These are phyloP conservation scores for Lachnellula suecica DNA, from an alignment of 2,329 filamentous ascomycete genomes.

Conservation along the genomic window DNA sequence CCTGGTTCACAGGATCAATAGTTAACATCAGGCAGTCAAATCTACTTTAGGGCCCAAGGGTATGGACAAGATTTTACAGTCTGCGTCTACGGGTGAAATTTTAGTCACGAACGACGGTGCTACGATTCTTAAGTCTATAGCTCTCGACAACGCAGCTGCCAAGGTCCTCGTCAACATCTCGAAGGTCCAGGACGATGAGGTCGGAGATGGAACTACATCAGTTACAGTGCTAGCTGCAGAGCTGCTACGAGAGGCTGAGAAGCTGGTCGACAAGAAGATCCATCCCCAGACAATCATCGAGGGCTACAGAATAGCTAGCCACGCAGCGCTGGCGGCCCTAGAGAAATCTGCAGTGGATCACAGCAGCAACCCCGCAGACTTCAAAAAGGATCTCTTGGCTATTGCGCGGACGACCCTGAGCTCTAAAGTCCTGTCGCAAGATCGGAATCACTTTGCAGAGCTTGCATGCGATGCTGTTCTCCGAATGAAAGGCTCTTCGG, in stretches of 20 bases:
- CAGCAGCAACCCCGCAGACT: slow-evolving; percentile 78
- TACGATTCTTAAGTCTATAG: slow-evolving; percentile 97
- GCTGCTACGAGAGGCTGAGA: slow-evolving; percentile 92
- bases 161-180: slow-evolving; percentile 99
- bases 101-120: slow-evolving; percentile 99
- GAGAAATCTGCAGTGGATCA: slow-evolving; percentile 86
- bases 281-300: slow-evolving; percentile 99
- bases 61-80: slow-evolving; percentile 69
- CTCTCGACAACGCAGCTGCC: slow-evolving; percentile 95
- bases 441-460: slow-evolving; percentile 86
- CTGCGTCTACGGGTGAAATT: slow-evolving; percentile 94
- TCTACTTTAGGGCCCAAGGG: slow-evolving; percentile 96
- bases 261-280: slow-evolving; percentile 96
- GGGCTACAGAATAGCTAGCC: slow-evolving; percentile 95
- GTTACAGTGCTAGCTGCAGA: slow-evolving; percentile 94
- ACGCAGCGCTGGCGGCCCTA: slow-evolving; percentile 80
- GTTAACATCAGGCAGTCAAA: slow-evolving; percentile 62
- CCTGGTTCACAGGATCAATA: slow-evolving; percentile 6
- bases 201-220: slow-evolving; percentile 97
- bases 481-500: slow-evolving; percentile 83
- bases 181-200: slow-evolving; percentile 98
- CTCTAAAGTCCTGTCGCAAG: slow-evolving; percentile 94
- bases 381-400: slow-evolving; percentile 83
- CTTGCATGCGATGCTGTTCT: slow-evolving; percentile 90
- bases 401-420: slow-evolving; percentile 95